Evolutionary conservation across 768 basidiomycete species (phyloP).

Genomic region (Boletus huronensis): DNA sequence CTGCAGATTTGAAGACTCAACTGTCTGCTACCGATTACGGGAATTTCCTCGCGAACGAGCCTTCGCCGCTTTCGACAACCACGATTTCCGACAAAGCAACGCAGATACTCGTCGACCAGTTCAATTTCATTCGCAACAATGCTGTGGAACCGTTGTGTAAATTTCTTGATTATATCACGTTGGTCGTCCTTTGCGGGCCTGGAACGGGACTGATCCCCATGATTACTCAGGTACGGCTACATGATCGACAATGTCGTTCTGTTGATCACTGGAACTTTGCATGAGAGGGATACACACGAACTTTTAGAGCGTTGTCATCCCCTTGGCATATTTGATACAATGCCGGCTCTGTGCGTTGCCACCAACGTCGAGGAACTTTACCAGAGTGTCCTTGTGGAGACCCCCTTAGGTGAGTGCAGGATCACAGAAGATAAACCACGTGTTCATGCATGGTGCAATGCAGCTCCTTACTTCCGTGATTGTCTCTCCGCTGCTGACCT

Average conservation of each 20-base stretch:
- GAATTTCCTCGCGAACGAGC: conserved; percentile 96
- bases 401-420: conserved; percentile 78
- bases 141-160: conserved; percentile 87
- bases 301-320: conserved; percentile 96
- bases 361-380: conserved; percentile 98
- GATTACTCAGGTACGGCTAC: conserved; percentile 75
- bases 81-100: conserved; percentile 98
- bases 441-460: not conserved
- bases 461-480: conserved; percentile 94
- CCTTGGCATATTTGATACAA: conserved; percentile 93
- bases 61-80: conserved; percentile 87
- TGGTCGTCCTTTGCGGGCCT: conserved; percentile 33
- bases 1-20: conserved; percentile 91
- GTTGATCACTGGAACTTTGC: conserved; percentile 94
- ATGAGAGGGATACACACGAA: conserved; percentile 96
- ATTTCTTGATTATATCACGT: conserved; percentile 99
- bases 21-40: conserved; percentile 96
- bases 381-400: conserved; percentile 95
- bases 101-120: conserved; percentile 92
- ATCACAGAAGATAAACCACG: not conserved
- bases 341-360: conserved; percentile 98
- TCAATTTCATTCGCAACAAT: conserved; percentile 90
- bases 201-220: conserved; percentile 1
- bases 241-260: conserved; percentile 99
- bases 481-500: conserved; percentile 94